Percentiles rank a stretch among this genome's conserved stretches.
Evolutionary conservation across 768 basidiomycete species (phyloP).

Genomic region (Lentinula lateritia): DNA sequence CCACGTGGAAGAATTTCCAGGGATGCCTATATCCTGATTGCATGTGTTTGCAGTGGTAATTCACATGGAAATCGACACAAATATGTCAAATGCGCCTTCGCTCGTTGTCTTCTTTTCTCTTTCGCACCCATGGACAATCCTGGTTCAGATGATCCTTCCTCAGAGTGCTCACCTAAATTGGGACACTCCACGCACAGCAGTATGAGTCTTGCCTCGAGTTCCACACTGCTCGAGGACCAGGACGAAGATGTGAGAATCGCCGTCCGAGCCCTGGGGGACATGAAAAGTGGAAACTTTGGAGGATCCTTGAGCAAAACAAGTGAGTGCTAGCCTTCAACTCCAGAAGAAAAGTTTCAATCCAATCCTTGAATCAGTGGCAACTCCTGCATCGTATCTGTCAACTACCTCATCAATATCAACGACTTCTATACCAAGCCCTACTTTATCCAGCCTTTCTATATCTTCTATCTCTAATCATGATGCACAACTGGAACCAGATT

Average conservation of each 20-base stretch:
- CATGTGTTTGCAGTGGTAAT: not conserved
- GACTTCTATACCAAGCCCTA: constrained; percentile 20
- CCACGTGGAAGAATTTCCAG: too few species aligned
- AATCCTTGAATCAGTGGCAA: not conserved
- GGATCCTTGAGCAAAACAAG: constrained; percentile 12
- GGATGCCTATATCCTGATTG: too few species aligned
- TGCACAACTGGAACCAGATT: constrained; percentile 19
- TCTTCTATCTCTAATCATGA: not conserved
- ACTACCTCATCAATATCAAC: constrained; percentile 11
- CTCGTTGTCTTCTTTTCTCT: not conserved
- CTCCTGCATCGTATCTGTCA: constrained; percentile 8
- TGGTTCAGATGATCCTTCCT: not conserved
- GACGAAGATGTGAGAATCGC: constrained; percentile 81
- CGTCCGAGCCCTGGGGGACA: constrained; percentile 69
- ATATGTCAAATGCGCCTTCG: not conserved
- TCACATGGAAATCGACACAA: not conserved
- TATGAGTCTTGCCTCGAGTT: not conserved
- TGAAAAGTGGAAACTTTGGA: constrained; percentile 45
- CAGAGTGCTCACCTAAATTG: not conserved
- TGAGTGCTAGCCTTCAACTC: not conserved
- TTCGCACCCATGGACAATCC: not conserved
- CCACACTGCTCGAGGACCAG: constrained; percentile 37
- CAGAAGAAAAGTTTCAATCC: not conserved
- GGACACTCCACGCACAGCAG: not conserved
- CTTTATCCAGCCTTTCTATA: constrained; percentile 25